Evolutionary conservation across 306 rosid species (phyloP).

Genomic region (Lablab purpureus): DNA sequence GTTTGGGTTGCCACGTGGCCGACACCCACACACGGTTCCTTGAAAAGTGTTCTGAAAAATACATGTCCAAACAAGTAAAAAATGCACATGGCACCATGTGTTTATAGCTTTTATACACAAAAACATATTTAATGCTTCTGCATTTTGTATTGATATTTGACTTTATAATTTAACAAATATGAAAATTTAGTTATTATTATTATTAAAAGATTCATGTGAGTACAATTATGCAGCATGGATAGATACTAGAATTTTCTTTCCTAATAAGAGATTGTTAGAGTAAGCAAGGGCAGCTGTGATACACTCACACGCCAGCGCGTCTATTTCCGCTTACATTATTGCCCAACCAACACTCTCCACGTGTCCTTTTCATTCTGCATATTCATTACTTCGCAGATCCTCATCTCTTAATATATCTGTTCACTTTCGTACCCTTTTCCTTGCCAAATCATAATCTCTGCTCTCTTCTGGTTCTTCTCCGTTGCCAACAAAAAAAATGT

Average conservation of each 20-base stretch:
- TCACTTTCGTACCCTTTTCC: neutral
- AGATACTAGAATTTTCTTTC: neutral
- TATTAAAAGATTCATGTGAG: no score
- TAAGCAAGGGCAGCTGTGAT: constrained; percentile 4
- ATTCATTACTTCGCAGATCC: neutral
- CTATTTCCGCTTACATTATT: neutral
- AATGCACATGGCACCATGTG: no score
- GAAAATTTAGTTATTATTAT: no score
- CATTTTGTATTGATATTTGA: no score
- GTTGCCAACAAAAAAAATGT: constrained; percentile 30
- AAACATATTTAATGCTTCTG: no score
- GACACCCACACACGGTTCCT: neutral
- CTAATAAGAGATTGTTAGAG: neutral
- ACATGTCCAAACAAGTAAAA: no score
- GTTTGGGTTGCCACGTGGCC: neutral
- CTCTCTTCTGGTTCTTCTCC: neutral
- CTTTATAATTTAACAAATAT: no score
- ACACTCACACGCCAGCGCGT: neutral
- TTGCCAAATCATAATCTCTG: neutral
- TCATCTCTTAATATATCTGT: neutral
- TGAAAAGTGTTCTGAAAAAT: no score
- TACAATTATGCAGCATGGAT: no score
- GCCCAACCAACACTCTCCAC: constrained; percentile 1
- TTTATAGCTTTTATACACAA: no score
- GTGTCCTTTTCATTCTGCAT: neutral